Evolutionary conservation across 257 asterid species (phyloP).

Genomic region (Gentiana straminea): DNA sequence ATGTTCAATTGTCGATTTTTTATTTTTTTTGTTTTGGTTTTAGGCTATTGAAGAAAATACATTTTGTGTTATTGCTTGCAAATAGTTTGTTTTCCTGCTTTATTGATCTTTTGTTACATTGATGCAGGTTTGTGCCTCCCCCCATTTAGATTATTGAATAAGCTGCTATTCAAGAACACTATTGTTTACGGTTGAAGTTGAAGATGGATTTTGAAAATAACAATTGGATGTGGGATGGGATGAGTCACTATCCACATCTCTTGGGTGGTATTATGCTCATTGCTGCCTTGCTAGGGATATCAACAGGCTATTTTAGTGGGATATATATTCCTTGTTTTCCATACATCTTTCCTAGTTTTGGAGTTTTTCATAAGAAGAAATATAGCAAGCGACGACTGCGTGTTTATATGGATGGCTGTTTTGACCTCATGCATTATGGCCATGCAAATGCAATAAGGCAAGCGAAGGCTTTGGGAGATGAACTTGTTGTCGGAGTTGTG

Average conservation of each 20-base stretch:
- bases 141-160: conserved; percentile 15
- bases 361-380: conserved; percentile 56
- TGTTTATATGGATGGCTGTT: conserved; percentile 97
- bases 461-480: conserved; percentile 87
- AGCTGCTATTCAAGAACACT: conserved; percentile 18
- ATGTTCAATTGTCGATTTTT: background rate
- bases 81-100: background rate
- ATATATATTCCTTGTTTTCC: conserved; percentile 57
- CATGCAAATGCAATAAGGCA: conserved; percentile 97
- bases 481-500: conserved; percentile 82
- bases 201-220: conserved; percentile 68
- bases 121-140: conserved; percentile 82
- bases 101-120: conserved; percentile 6
- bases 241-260: conserved; percentile 59
- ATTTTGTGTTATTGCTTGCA: no score
- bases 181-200: conserved; percentile 17
- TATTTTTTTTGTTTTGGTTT: no score
- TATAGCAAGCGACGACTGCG: conserved; percentile 51
- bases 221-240: conserved; percentile 76
- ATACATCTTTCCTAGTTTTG: conserved; percentile 48
- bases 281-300: conserved; percentile 78
- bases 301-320: conserved; percentile 73
- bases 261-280: conserved; percentile 94
- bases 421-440: conserved; percentile 96
- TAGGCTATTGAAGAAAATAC: no score